A percentile compares a stretch with the other conserved stretches of the same genome.
These are phyloP conservation scores for Vigna mungo DNA, from an alignment of 306 rosid species.

Conservation along the genomic window DNA sequence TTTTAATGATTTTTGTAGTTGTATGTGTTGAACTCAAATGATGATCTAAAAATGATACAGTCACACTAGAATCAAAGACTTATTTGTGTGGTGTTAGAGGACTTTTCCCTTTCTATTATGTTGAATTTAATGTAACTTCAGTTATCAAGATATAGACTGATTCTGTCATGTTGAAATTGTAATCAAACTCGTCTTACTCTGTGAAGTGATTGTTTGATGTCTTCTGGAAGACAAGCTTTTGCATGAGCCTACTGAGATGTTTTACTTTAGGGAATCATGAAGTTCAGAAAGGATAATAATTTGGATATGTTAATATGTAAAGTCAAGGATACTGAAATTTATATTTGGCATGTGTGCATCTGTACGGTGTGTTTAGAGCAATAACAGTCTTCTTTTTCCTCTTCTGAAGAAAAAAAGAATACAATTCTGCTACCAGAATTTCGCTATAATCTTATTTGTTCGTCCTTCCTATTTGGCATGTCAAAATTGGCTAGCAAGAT, in stretches of 20 bases:
- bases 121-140: constrained; percentile 8
- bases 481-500: constrained; percentile 9
- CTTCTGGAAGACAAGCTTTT: neutral
- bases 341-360: neutral
- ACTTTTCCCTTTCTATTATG: neutral
- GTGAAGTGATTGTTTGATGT: neutral
- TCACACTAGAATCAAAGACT: too few species aligned
- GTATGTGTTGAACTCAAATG: neutral
- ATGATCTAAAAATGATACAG: neutral
- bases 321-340: neutral
- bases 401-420: neutral
- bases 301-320: too few species aligned
- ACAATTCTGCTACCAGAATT: neutral
- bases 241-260: too few species aligned
- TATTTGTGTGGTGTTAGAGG: neutral
- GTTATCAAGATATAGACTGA: neutral
- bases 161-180: constrained; percentile 10
- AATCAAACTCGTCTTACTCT: neutral
- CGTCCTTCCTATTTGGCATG: neutral
- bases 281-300: too few species aligned
- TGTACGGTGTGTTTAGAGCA: too few species aligned
- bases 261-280: too few species aligned
- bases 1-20: too few species aligned
- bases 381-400: neutral
- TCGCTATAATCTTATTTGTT: neutral